Conservation (phyloP, 148 eudicot genomes). For the Vaccinium darrowii region DNA sequence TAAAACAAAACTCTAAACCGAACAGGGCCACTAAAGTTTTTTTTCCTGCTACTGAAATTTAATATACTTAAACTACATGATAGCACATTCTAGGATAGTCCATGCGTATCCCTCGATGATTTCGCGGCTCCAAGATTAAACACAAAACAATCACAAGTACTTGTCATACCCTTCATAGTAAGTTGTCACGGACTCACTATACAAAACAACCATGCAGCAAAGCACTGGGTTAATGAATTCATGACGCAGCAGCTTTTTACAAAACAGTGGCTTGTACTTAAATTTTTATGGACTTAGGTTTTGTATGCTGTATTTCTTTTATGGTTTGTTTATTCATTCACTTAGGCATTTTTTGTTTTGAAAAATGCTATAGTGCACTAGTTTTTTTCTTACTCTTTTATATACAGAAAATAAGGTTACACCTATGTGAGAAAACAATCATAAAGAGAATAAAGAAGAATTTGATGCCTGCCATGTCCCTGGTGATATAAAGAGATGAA, state of each 20-base stretch:
- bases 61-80: not conserved
- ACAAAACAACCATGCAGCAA: not conserved
- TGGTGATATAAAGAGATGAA: not conserved
- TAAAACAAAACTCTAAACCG: no score
- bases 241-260: not conserved
- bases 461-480: not conserved
- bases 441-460: not conserved
- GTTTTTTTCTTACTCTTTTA: not conserved
- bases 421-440: not conserved
- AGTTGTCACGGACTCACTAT: not conserved
- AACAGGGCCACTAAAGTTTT: no score
- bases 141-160: not conserved
- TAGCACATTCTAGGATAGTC: not conserved
- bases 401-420: not conserved
- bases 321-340: not conserved
- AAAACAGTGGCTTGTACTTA: not conserved
- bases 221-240: not conserved
- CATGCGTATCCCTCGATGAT: not conserved
- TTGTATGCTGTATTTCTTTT: not conserved
- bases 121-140: not conserved
- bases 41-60: slow-evolving; percentile 2
- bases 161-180: not conserved
- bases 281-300: not conserved
- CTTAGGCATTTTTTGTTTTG: not conserved
- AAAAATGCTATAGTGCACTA: not conserved